phyloP scores from a whole-genome alignment of 2,329 filamentous ascomycete species.

The Ceratocystis cacaofunesta region DNA sequence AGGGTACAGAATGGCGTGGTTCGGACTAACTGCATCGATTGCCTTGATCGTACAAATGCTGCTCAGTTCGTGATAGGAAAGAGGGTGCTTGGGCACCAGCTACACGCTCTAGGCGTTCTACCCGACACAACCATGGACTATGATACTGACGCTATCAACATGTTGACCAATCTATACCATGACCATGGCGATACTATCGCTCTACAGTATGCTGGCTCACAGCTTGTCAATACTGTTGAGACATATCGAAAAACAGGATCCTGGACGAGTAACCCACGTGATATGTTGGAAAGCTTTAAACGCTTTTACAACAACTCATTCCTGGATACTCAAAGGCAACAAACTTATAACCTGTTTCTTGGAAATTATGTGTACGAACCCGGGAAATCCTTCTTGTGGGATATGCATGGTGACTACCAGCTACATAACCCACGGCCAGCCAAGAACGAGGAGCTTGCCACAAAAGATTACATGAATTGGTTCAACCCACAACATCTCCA shows the following conservation, averaged over 20 bases:
- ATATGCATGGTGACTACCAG: slow-evolving; percentile 87
- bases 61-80: slow-evolving; percentile 98
- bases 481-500: slow-evolving; percentile 61
- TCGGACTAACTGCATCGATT: slow-evolving; percentile 95
- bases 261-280: slow-evolving; percentile 91
- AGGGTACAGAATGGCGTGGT: slow-evolving; percentile 81
- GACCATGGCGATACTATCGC: slow-evolving; percentile 96
- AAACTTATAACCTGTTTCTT: slow-evolving; percentile 93
- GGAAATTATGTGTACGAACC: slow-evolving; percentile 85
- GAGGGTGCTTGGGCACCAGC: slow-evolving; percentile 75
- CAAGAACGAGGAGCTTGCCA: slow-evolving; percentile 46
- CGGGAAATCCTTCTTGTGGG: slow-evolving; percentile 92
- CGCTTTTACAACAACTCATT: slow-evolving; percentile 99
- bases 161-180: slow-evolving; percentile 97
- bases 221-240: slow-evolving; percentile 97
- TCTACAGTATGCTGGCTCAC: slow-evolving; percentile 91
- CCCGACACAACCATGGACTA: slow-evolving; percentile 68
- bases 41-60: slow-evolving; percentile 89
- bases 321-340: slow-evolving; percentile 90
- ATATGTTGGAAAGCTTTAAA: slow-evolving; percentile 99
- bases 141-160: slow-evolving; percentile 87
- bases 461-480: slow-evolving; percentile 71
- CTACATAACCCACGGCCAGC: slow-evolving; percentile 80
- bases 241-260: slow-evolving; percentile 98
- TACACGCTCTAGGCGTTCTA: slow-evolving; percentile 82